Percentiles rank a stretch among this genome's conserved stretches.
These are phyloP conservation scores for Cordyceps tenuipes DNA, from an alignment of 2,329 filamentous ascomycete genomes.

Conservation along the genomic window DNA sequence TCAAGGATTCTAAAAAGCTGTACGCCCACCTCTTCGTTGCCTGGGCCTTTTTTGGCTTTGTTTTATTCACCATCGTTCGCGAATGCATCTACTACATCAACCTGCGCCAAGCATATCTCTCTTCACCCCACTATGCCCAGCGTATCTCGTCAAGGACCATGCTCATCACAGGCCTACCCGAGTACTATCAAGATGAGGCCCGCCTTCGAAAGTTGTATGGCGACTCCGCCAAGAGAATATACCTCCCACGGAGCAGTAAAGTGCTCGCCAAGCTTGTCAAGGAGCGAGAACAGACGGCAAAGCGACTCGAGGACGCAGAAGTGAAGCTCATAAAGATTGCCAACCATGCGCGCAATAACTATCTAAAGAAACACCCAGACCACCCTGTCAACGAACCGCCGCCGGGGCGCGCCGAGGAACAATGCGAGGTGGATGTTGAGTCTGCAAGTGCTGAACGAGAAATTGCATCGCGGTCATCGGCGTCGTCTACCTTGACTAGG, in stretches of 20 bases:
- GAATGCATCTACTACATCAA: slow-evolving; percentile 92
- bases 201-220: slow-evolving; percentile 76
- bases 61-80: slow-evolving; percentile 80
- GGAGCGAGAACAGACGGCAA: slow-evolving; percentile 69
- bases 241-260: slow-evolving; percentile 71
- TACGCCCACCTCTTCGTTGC: slow-evolving; percentile 76
- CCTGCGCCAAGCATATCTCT: slow-evolving; percentile 84
- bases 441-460: background rate
- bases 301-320: slow-evolving; percentile 79
- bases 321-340: slow-evolving; percentile 74
- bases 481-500: background rate
- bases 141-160: slow-evolving; percentile 87
- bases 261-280: slow-evolving; percentile 74
- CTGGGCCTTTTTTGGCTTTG: slow-evolving; percentile 74
- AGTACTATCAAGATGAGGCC: slow-evolving; percentile 66
- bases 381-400: slow-evolving; percentile 7
- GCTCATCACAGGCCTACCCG: slow-evolving; percentile 80
- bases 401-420: background rate
- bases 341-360: slow-evolving; percentile 62
- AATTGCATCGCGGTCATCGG: background rate
- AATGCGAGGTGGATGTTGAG: background rate
- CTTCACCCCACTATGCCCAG: slow-evolving; percentile 73
- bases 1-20: slow-evolving; percentile 52
- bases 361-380: slow-evolving; percentile 10
- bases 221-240: slow-evolving; percentile 70